Evolutionary conservation across 2,329 filamentous ascomycete species (phyloP).

Genomic region (Ascosphaera acerosa): DNA sequence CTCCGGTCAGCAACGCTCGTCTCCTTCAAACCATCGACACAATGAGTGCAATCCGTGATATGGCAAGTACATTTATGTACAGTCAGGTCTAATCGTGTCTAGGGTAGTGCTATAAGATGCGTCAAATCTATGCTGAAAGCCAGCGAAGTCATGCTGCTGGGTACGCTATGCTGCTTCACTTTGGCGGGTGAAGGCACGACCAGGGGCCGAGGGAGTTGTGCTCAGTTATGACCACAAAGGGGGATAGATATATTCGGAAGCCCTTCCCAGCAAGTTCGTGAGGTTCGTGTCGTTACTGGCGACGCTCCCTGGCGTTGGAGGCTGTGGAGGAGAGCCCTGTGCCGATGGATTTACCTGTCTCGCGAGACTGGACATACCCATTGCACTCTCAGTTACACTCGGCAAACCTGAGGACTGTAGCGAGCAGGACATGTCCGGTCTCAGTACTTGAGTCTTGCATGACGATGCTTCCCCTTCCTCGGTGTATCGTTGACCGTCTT

Average conservation of each 20-base stretch:
- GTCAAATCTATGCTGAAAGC: no score
- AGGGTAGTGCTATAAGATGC: no score
- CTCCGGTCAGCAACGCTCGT: no score
- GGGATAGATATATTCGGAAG: conserved; percentile 23
- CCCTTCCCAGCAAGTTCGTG: conserved; percentile 21
- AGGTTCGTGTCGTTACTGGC: conserved; percentile 22
- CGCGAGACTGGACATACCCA: background rate
- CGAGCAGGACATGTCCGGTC: conserved; percentile 2
- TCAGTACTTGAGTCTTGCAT: conserved; percentile 2
- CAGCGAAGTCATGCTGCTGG: no score
- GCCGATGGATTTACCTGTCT: conserved; percentile 4
- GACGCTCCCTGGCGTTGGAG: conserved; percentile 24
- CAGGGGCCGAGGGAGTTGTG: no score
- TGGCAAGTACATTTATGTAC: no score
- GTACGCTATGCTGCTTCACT: no score
- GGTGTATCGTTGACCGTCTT: conserved; percentile 6
- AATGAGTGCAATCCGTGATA: no score
- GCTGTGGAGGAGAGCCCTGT: conserved; percentile 14
- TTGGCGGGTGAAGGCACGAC: no score
- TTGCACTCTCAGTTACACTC: background rate
- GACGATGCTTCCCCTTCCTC: conserved; percentile 6
- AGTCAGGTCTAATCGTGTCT: no score
- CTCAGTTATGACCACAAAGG: conserved; percentile 17
- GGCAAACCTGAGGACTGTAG: background rate
- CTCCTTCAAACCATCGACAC: no score